Evolutionary conservation across 768 basidiomycete genomes (phyloP).

Genomic region (Xerocomellus amylosporus): DNA sequence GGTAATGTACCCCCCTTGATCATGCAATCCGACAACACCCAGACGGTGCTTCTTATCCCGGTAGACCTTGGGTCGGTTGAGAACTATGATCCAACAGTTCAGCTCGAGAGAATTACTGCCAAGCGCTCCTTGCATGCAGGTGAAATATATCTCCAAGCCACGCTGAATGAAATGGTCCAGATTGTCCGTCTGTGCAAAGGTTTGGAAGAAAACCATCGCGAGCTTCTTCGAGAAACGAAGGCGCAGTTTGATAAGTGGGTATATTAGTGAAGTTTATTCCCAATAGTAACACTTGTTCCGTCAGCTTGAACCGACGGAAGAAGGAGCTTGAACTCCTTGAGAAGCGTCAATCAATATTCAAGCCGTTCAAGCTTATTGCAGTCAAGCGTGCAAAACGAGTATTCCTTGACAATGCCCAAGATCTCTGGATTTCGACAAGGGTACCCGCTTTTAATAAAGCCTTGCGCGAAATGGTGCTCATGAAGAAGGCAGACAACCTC

Average conservation of each 20-base stretch:
- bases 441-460: neutral
- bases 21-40: no score
- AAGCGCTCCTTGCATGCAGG: neutral
- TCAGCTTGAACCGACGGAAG: neutral
- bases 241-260: slow-evolving; percentile 3
- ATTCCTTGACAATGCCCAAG: neutral
- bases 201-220: neutral
- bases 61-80: neutral
- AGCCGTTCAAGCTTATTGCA: neutral
- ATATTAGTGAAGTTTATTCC: no score
- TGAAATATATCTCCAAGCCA: neutral
- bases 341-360: neutral
- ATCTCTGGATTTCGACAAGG: neutral
- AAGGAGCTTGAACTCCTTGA: neutral
- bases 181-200: neutral
- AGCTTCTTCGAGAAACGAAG: neutral
- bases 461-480: neutral
- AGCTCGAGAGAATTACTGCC: neutral
- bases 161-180: slow-evolving; percentile 1
- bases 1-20: no score
- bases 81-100: neutral
- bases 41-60: slow-evolving; percentile 3
- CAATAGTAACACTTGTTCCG: neutral
- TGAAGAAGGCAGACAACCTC: slow-evolving; percentile 1
- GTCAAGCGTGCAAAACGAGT: neutral